Evolutionary conservation across 23 red algal species (phyloP).

Genomic region (Cyanidioschyzon merolae): DNA sequence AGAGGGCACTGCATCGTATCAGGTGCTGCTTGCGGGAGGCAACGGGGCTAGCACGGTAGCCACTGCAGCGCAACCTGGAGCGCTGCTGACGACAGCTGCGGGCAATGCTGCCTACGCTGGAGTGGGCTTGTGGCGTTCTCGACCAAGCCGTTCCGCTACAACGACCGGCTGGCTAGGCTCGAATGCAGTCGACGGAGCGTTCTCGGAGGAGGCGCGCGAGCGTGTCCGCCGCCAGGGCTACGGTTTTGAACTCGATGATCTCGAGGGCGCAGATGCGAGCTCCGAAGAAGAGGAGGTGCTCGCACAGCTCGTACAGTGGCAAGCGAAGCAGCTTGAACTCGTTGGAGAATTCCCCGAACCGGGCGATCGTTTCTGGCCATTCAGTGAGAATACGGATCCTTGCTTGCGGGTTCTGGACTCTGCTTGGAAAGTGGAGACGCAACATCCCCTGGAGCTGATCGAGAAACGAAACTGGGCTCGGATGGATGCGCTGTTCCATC

Average conservation of each 20-base stretch:
- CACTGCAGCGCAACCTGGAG: not conserved
- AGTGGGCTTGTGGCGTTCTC: not conserved
- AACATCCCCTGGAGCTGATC: not conserved
- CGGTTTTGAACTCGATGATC: not conserved
- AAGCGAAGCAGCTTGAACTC: not conserved
- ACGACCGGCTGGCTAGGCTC: not conserved
- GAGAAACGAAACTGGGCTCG: not conserved
- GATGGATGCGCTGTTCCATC: not conserved
- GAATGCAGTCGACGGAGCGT: not conserved
- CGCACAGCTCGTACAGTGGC: not conserved
- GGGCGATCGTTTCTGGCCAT: conserved; percentile 8
- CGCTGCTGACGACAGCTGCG: not conserved
- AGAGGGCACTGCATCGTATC: not conserved
- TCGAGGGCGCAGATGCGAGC: conserved; percentile 9
- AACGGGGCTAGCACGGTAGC: not conserved
- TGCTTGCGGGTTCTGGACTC: not conserved
- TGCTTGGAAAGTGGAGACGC: conserved; percentile 1
- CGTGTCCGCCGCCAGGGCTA: not conserved
- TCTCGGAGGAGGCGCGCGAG: not conserved
- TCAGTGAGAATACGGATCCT: conserved; percentile 6
- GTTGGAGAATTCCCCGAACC: not conserved
- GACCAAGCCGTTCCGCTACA: not conserved
- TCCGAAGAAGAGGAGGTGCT: conserved; percentile 5
- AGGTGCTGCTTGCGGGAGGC: not conserved
- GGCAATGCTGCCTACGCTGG: no score